Evolutionary conservation across 139 green algal genomes (phyloP).

Genomic region (Pleodorina starrii): DNA sequence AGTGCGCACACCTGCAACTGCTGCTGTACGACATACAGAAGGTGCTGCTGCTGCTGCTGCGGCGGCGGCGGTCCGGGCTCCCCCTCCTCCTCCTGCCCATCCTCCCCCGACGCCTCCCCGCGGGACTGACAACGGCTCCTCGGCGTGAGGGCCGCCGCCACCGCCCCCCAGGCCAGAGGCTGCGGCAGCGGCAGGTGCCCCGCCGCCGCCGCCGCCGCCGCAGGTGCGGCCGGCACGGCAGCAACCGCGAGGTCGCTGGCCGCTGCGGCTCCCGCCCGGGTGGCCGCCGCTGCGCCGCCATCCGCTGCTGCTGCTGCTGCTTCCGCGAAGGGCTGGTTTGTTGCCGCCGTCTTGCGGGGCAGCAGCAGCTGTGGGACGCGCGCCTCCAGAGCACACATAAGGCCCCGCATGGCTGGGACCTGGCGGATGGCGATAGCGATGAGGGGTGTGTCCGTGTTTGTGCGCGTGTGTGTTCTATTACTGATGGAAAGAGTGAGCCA

Average conservation of each 20-base stretch:
- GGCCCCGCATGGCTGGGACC: background rate
- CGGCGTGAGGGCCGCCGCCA: conserved; percentile 5
- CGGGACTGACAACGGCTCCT: background rate
- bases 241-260: too few relatives aligned
- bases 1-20: conserved; percentile 15
- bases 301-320: background rate
- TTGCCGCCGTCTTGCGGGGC: background rate
- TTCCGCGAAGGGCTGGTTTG: background rate
- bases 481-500: too few relatives aligned
- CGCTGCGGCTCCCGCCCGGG: too few relatives aligned
- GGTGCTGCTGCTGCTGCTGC: background rate
- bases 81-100: background rate
- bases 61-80: too few relatives aligned
- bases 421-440: background rate
- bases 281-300: too few relatives aligned
- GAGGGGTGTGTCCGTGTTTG: background rate
- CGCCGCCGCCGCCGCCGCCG: background rate
- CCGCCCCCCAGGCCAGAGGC: background rate
- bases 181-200: background rate
- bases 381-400: conserved; percentile 38
- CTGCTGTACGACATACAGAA: conserved; percentile 23
- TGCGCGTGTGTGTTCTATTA: too few relatives aligned
- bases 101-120: background rate
- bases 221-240: too few relatives aligned
- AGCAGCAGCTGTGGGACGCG: conserved; percentile 16